A percentile compares a stretch with the other conserved stretches of the same genome.
phyloP scores from a whole-genome alignment of 2,329 filamentous ascomycete species.

The Rutstroemia sp. region DNA sequence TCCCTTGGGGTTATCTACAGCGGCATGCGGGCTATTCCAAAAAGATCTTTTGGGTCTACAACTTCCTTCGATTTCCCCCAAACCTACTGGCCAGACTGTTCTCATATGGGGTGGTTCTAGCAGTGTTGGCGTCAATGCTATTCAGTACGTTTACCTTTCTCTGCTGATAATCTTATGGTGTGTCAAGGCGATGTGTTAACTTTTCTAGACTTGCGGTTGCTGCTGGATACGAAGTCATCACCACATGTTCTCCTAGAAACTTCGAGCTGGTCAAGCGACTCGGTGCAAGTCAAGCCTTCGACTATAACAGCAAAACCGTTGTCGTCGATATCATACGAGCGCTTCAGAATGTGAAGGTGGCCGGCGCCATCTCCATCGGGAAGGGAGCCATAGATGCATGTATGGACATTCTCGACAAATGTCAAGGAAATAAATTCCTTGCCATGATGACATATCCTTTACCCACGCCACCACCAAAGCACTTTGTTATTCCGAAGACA shows the following conservation, averaged over 20 bases:
- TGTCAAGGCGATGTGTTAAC: neutral
- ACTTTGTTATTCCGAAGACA: neutral
- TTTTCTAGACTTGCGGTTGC: conserved; percentile 30
- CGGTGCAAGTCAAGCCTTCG: conserved; percentile 36
- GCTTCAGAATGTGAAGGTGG: conserved; percentile 22
- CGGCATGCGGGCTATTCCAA: conserved; percentile 27
- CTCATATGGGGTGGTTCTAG: conserved; percentile 29
- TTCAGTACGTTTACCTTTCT: conserved; percentile 15
- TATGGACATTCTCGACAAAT: conserved; percentile 2
- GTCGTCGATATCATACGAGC: conserved; percentile 11
- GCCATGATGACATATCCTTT: conserved; percentile 1
- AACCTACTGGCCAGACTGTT: conserved; percentile 29
- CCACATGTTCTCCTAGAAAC: conserved; percentile 29
- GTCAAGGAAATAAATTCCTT: neutral
- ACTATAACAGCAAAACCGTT: conserved; percentile 28
- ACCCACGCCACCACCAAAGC: neutral
- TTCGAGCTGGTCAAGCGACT: conserved; percentile 31
- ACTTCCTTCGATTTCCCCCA: conserved; percentile 20
- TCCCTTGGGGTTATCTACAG: conserved; percentile 27
- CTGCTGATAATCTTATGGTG: too few relatives aligned
- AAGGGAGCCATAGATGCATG: neutral
- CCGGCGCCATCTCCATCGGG: conserved; percentile 21
- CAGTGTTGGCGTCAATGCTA: conserved; percentile 28
- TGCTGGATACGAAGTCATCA: conserved; percentile 36
- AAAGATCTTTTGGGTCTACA: conserved; percentile 18